Base-by-base conservation (phyloP, 139 green algal species). In the Tetradesmus obliquus region DNA sequence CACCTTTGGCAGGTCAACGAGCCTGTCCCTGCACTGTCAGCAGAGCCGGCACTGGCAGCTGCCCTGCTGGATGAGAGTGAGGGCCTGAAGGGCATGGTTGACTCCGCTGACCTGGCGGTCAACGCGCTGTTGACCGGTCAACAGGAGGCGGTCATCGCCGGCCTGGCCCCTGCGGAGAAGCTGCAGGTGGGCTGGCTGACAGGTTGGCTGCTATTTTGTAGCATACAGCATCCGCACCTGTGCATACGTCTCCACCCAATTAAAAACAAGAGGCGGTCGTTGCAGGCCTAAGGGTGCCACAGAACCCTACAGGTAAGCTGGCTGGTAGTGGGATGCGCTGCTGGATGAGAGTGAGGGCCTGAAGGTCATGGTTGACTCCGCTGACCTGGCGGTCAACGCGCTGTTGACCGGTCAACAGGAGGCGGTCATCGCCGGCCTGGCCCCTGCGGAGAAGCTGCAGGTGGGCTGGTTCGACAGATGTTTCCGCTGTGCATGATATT, bases 1-100 rank as follows among this genome's bases (percentile, higher is more conserved):
- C 19, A 7, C 13, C 32, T 91, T 2, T 91, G 88, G 89, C 89
- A 92, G 69, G 19, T 92, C 3, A 92, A 62, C 17, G 89, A 92
- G 81, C 55, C 89, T 5, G 5, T 92, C 0, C 89, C 89, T 2
- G 54, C 45, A 5, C 82, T 92, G 20, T 89, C 82, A n/a, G 66
- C 57, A 19, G 89, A 92, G 74, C 89, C 89, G 5, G 66, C 66
- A 19, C 62, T 84, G 20, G 81, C 89, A 20, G 80, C 32, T n/a
- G 54, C 66, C 32, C 82, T 82, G 15, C 51, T 82, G 3, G 89
- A 84, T 0, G 81, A 89, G 17, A 81, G 57, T 22, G 22, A 79
- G 53, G 66, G 45, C 8, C 82, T 92, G 66, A 54, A 72, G 51
- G 81, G 76, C 10, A 17, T 84, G 51, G 82, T 92, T 19, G 54